A percentile compares a stretch with the other conserved stretches of the same genome.
phyloP scores from a whole-genome alignment of 345 rosid species.

The Eucalyptus curtisii region DNA sequence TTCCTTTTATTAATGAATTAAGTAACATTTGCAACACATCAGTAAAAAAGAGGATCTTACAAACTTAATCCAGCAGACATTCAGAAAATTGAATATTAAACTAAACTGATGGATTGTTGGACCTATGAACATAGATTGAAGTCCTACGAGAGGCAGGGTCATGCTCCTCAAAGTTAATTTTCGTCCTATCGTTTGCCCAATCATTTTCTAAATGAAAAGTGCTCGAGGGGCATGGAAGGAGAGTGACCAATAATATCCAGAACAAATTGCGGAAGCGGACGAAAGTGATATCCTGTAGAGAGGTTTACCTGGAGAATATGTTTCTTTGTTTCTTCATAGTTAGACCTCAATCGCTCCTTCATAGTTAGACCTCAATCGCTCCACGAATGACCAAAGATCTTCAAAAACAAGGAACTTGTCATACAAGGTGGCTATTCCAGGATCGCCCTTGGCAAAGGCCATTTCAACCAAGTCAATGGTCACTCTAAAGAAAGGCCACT shows the following conservation, averaged over 20 bases:
- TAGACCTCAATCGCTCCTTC: conserved; percentile 50
- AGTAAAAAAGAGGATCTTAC: not conserved
- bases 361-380: conserved; percentile 45
- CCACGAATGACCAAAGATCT: conserved; percentile 66
- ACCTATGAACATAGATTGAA: not conserved
- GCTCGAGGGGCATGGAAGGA: not conserved
- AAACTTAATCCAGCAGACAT: not conserved
- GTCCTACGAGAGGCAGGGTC: not conserved
- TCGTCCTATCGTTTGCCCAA: not conserved
- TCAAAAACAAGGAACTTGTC: conserved; percentile 76
- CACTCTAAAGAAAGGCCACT: conserved; percentile 94
- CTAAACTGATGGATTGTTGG: not conserved
- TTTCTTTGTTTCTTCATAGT: conserved; percentile 71
- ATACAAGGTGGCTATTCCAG: conserved; percentile 70
- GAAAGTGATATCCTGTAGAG: not conserved
- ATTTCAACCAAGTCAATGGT: conserved; percentile 91
- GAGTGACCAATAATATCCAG: not conserved
- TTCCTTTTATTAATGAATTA: not conserved
- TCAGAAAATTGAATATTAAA: not conserved
- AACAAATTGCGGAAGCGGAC: not conserved
- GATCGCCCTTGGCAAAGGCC: conserved; percentile 99
- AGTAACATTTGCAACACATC: not conserved
- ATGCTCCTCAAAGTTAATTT: not conserved
- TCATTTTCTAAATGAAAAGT: not conserved
- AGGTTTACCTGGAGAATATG: conserved; percentile 68